A percentile compares a stretch with the other conserved stretches of the same genome.
Conservation (phyloP, 2,329 filamentous ascomycete genomes). For the Aspergillus neotritici region DNA sequence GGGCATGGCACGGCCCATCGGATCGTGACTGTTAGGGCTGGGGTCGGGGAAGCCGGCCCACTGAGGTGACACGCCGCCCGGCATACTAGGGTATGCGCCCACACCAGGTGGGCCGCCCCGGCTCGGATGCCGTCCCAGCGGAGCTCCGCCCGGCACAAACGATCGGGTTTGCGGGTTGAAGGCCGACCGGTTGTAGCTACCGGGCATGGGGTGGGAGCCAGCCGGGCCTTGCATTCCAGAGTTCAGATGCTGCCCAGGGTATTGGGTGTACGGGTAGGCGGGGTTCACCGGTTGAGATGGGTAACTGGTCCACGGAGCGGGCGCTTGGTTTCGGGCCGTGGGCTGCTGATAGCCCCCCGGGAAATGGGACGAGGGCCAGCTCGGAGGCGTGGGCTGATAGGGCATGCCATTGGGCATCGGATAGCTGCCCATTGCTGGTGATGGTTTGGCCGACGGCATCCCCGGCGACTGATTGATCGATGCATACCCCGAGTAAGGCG, state of each 20-base stretch:
- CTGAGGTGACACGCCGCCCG: conserved; percentile 20
- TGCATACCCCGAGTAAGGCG: conserved; percentile 34
- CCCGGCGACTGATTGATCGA: conserved; percentile 34
- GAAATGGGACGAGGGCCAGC: conserved; percentile 32
- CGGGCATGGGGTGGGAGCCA: conserved; percentile 75
- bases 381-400: conserved; percentile 26
- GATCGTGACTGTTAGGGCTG: conserved; percentile 19
- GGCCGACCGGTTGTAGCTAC: conserved; percentile 74
- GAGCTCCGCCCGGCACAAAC: conserved; percentile 64
- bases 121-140: conserved; percentile 28
- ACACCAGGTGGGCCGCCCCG: conserved; percentile 26
- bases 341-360: conserved; percentile 28
- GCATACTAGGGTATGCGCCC: conserved; percentile 22
- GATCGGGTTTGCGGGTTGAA: conserved; percentile 95
- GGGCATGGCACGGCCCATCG: not conserved
- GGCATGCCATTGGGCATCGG: conserved; percentile 27
- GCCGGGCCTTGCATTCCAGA: conserved; percentile 65
- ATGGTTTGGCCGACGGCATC: conserved; percentile 36
- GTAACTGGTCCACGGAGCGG: conserved; percentile 36
- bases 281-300: conserved; percentile 35
- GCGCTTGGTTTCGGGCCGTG: conserved; percentile 35
- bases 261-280: conserved; percentile 70
- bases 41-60: conserved; percentile 26
- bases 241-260: conserved; percentile 55
- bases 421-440: conserved; percentile 35